Evolutionary conservation across 257 asterid genomes (phyloP).

Genomic region (Primulina tabacum): DNA sequence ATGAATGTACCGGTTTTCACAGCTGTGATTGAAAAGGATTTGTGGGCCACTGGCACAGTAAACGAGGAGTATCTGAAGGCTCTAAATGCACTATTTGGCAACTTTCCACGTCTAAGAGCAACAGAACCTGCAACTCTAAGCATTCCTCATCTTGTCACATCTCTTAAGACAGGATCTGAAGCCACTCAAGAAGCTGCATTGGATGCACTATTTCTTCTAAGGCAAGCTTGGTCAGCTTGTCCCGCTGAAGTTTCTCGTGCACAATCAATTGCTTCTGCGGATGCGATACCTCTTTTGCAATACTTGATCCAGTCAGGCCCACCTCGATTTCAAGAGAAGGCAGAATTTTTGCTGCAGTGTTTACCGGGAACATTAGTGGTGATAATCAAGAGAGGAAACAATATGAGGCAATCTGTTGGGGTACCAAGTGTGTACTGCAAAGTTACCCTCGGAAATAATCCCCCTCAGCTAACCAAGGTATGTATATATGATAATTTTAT

Average conservation of each 20-base stretch:
- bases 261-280: constrained; percentile 96
- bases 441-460: constrained; percentile 89
- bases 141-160: constrained; percentile 90
- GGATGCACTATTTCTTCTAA: constrained; percentile 83
- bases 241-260: constrained; percentile 97
- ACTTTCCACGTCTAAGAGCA: constrained; percentile 94
- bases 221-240: constrained; percentile 99
- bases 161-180: constrained; percentile 93
- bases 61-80: constrained; percentile 93
- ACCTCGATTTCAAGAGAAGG: constrained; percentile 93
- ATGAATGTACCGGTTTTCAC: constrained; percentile 18
- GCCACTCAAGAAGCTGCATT: constrained; percentile 98
- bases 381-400: constrained; percentile 85
- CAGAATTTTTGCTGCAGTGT: constrained; percentile 90
- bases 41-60: constrained; percentile 92
- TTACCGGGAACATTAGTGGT: constrained; percentile 88
- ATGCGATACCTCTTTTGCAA: constrained; percentile 85
- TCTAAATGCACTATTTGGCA: constrained; percentile 82
- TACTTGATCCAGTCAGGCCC: constrained; percentile 96
- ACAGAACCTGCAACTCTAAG: constrained; percentile 96
- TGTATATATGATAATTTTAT: neutral
- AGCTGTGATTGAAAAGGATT: constrained; percentile 95
- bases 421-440: constrained; percentile 91
- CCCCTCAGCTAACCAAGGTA: constrained; percentile 92
- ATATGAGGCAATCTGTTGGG: constrained; percentile 98